These are phyloP conservation scores for Flaveria linearis DNA, from an alignment of 129 eudicot genomes.

Conservation along the genomic window DNA sequence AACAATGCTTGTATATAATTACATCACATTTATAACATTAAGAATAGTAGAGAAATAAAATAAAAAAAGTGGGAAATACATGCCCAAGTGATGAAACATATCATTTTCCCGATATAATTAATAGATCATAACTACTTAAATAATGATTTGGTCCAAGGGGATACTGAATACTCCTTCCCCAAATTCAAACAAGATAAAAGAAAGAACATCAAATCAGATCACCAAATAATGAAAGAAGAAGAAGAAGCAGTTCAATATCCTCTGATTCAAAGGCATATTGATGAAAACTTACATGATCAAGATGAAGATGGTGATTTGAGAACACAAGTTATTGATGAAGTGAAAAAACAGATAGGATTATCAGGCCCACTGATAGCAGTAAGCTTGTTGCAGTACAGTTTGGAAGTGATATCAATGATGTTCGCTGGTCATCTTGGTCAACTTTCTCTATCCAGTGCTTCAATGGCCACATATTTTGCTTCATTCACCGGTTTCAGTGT, in stretches of 20 bases:
- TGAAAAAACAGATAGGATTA: conserved; percentile 54
- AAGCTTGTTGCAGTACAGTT: conserved; percentile 54
- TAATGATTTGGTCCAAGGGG: conserved; percentile 4
- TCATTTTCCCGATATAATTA: background rate
- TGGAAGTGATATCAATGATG: conserved; percentile 67
- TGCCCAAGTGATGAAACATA: conserved; percentile 21
- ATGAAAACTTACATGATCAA: conserved; percentile 19
- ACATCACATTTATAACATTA: no score
- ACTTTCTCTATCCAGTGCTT: conserved; percentile 71
- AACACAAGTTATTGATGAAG: conserved; percentile 43
- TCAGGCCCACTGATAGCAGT: conserved; percentile 74
- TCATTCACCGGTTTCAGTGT: conserved; percentile 69
- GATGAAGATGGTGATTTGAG: conserved; percentile 27
- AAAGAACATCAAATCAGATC: background rate
- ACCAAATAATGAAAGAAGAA: conserved; percentile 38
- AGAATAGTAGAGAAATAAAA: background rate
- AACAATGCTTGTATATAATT: no score
- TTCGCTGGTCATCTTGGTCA: conserved; percentile 74
- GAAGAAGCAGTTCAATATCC: conserved; percentile 32
- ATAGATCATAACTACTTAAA: conserved; percentile 2
- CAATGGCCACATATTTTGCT: conserved; percentile 81
- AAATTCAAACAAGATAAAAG: background rate
- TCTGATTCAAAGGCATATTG: conserved; percentile 32
- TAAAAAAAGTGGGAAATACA: conserved; percentile 22
- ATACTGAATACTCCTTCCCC: conserved; percentile 1